Evolutionary conservation across 2,329 filamentous ascomycete genomes (phyloP), one percentile per base, ranked within the genome.

Genomic region (Colletotrichum karsti): DNA sequence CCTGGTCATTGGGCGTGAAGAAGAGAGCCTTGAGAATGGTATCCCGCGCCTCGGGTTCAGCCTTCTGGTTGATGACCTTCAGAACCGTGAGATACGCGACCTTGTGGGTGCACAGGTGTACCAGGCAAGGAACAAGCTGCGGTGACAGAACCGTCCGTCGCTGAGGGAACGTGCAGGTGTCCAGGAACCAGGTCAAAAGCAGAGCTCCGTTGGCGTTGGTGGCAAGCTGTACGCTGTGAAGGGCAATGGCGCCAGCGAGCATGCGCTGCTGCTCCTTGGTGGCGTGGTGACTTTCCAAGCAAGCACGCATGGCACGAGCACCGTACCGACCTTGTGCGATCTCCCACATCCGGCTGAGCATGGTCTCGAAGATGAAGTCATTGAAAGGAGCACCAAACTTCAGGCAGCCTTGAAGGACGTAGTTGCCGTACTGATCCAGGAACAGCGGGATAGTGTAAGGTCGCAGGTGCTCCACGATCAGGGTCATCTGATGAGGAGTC

Each of bases 1-100:
- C 90, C 73, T 95, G 91, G 74, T 98, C 93, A 69, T 95, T 93
- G 3, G 90, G 88, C 8, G 93, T 94, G 81, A 97, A 97, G 87
- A 99, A 98, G 35, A 99, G 84, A 2, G 95, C 95, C 77, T 94
- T 92, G 42, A 98, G 85, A 41, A 99, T 93, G 53, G 89, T 92
- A 75, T 99, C 95, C 12, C 96, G 90, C 4, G 96, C 96, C 69
- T 98, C 95, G 0, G 93, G 87, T 81, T 99, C 96, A 35, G 95
- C 93, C 77, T 97, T 94, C 80, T 99, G 96, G 78, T 99, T 99
- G 80, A 99, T 97, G 56, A 98, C 94, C 84, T 99, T 99, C 65
- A 99, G 85, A 1, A 99, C 95, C 0, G 96, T 99, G 69, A 98
- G 86, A 76, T 98, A 98, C 0, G 96, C 96, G 63, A 99, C 95